These are phyloP conservation scores for Lasiodiplodia citricola DNA, from an alignment of 2,329 filamentous ascomycete genomes.

Conservation along the genomic window DNA sequence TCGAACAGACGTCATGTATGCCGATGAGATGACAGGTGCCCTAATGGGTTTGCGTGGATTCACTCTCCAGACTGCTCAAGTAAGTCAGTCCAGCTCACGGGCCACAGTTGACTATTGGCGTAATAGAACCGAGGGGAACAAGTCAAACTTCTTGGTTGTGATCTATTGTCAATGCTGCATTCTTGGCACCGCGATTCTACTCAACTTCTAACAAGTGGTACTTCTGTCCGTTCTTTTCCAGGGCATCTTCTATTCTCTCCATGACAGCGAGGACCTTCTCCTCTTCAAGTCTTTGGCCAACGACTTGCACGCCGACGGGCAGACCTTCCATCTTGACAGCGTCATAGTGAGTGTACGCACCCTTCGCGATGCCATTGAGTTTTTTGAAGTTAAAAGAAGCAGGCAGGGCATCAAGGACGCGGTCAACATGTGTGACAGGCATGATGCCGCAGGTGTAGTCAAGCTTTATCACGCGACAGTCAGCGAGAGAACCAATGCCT, in stretches of 20 bases:
- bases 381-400: slow-evolving; percentile 63
- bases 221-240: slow-evolving; percentile 61
- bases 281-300: slow-evolving; percentile 80
- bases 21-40: too few relatives aligned
- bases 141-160: not conserved
- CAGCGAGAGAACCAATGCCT: not conserved
- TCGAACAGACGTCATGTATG: too few relatives aligned
- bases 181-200: slow-evolving; percentile 27
- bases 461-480: slow-evolving; percentile 57
- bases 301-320: slow-evolving; percentile 84
- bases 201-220: slow-evolving; percentile 58
- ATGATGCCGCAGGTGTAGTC: slow-evolving; percentile 86
- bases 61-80: too few relatives aligned
- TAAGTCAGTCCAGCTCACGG: too few relatives aligned
- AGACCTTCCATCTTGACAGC: slow-evolving; percentile 82
- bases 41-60: too few relatives aligned
- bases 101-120: too few relatives aligned
- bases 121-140: too few relatives aligned
- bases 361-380: slow-evolving; percentile 78
- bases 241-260: slow-evolving; percentile 75
- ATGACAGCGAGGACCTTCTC: slow-evolving; percentile 86
- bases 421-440: slow-evolving; percentile 84
- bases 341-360: slow-evolving; percentile 87
- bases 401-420: slow-evolving; percentile 68
- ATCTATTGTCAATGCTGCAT: not conserved